Base-by-base conservation (phyloP, 345 rosid genomes). In the Brassica nigra region DNA sequence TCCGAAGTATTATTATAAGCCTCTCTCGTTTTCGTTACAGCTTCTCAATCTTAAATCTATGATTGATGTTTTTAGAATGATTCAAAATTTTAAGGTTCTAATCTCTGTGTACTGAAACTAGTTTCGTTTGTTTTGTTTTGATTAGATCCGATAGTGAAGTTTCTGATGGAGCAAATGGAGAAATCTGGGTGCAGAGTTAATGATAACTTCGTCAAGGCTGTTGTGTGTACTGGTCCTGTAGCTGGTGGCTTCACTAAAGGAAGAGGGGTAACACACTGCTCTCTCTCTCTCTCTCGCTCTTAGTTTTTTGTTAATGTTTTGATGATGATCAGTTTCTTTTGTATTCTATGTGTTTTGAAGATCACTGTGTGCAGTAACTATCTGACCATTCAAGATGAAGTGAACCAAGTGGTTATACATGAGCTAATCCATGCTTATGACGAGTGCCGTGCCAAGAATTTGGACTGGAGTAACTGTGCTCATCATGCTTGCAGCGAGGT, bases 401-500 rank as follows among this genome's bases (percentile, higher is more conserved):
- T 93, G 77, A 89, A 87, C 76, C 97, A 91, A 89, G 93, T 89
- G 6, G 85, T 93, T 73, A 87, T 84, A 84, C 99, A 95, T 37
- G 95, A 90, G 84, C 85, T 95, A 9, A 91, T 95, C 78, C 97
- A 93, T 79, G 98, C 98, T 31, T 93, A 89, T 68, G 98, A 93
- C 67, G 90, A 93, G 9, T 95, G 99, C 6, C 97, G 92, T 3
- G 97, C 97, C 59, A 84, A 85, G 76, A 95, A 95, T 75, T 73
- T 95, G 86, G 90, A 93, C 74, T 93, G 97, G 97, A 16, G 83
- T 62, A 86, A 90, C 74, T 95, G 99, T 76, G 97, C 95, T 64
- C 99, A 95, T 75, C 99, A 95, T 89, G 97, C 98, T 66, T 95
- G 99, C 58, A 89, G 90, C 49, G 97, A 95, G 99, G 99, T 95